phyloP scores from a whole-genome alignment of 495 filamentous ascomycete species.

The Hypoxylon fragiforme region DNA sequence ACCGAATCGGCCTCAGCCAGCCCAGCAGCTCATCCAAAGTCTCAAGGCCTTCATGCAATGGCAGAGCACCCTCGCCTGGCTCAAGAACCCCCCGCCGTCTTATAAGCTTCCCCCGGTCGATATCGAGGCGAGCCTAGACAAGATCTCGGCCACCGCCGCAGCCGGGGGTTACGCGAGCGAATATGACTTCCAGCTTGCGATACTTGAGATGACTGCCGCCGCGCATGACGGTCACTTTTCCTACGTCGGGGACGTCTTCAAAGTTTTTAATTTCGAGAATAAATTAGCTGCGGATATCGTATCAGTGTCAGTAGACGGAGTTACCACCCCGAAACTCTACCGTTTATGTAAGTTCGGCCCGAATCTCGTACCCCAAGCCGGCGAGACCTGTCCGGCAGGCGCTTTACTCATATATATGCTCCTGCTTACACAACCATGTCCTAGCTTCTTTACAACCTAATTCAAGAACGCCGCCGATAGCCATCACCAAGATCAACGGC shows the following conservation, averaged over 20 bases:
- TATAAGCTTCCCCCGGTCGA: constrained; percentile 46
- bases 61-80: constrained; percentile 48
- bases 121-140: constrained; percentile 43
- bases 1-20: constrained; percentile 37
- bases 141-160: constrained; percentile 33
- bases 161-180: constrained; percentile 48
- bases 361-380: too few species aligned
- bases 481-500: constrained; percentile 39
- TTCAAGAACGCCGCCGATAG: not conserved
- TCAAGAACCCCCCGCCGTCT: constrained; percentile 47
- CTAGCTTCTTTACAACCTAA: constrained; percentile 8
- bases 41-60: constrained; percentile 39
- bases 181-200: constrained; percentile 55
- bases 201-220: constrained; percentile 43
- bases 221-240: constrained; percentile 57
- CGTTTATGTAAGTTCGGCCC: constrained; percentile 34
- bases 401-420: constrained; percentile 7
- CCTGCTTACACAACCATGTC: too few species aligned
- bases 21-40: constrained; percentile 38
- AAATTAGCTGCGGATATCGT: constrained; percentile 31
- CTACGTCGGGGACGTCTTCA: constrained; percentile 35
- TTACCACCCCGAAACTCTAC: constrained; percentile 37
- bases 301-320: constrained; percentile 39
- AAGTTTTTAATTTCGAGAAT: constrained; percentile 35
- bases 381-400: too few species aligned